A percentile compares a stretch with the other conserved stretches of the same genome.
Conservation (phyloP, 768 basidiomycete genomes). For the Lyophyllum shimeji region DNA sequence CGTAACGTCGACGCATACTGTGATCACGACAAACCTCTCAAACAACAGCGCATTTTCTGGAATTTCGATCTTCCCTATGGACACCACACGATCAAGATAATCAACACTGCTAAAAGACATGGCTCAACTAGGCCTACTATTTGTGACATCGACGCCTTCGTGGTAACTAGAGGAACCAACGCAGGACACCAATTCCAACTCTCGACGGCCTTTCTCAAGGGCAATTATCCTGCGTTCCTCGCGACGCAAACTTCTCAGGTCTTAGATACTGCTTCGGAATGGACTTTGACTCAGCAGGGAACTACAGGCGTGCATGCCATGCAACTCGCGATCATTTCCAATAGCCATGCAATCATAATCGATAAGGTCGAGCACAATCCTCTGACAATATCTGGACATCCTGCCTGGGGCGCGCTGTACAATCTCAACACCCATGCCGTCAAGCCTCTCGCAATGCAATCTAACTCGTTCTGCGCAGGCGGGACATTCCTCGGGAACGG, state of each 20-base stretch:
- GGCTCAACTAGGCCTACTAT: constrained; percentile 31
- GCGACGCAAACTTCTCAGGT: constrained; percentile 4
- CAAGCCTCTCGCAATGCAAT: constrained; percentile 61
- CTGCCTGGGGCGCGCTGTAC: constrained; percentile 80
- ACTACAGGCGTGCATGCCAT: constrained; percentile 77
- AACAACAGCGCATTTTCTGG: constrained; percentile 69
- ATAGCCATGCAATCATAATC: constrained; percentile 67
- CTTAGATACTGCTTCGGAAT: constrained; percentile 24
- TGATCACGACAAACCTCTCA: constrained; percentile 26
- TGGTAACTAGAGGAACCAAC: constrained; percentile 50
- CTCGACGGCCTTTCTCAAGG: neutral
- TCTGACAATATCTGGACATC: constrained; percentile 67
- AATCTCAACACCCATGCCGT: constrained; percentile 64
- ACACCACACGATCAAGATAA: constrained; percentile 63
- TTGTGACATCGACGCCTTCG: constrained; percentile 64
- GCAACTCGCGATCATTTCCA: constrained; percentile 71
- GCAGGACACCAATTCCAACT: constrained; percentile 1
- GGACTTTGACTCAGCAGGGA: constrained; percentile 65
- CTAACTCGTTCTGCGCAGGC: constrained; percentile 87
- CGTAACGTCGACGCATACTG: constrained; percentile 47
- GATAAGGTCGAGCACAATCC: constrained; percentile 91
- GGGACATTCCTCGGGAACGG: constrained; percentile 79
- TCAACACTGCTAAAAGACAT: constrained; percentile 48
- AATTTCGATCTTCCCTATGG: constrained; percentile 47
- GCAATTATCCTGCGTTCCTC: constrained; percentile 4